Base-by-base conservation (phyloP, 2,329 filamentous ascomycete species). In the Davidsoniella virescens region DNA sequence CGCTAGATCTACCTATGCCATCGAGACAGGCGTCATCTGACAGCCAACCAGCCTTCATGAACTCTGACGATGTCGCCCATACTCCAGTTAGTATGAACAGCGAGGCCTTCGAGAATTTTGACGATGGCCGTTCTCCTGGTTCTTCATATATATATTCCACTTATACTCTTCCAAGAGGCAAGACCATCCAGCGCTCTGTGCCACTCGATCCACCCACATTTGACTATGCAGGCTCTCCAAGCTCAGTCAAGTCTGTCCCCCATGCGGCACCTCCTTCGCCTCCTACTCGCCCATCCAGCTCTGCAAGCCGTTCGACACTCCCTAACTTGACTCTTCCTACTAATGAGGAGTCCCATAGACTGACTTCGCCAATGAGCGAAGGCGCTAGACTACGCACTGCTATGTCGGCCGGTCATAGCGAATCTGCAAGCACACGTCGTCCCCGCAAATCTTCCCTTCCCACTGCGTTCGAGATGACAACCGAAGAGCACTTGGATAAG, bases 401-500 rank as follows among this genome's bases (percentile, higher is more conserved):
- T 8, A 60, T 69, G 51, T 75, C 74, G 8, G 63, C 66, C 6
- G 47, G 26, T n/a, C 16, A 40, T 1, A 75, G 67, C 48, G 74
- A 78, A 58, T 70, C 72, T 3, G 69, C 71, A 10, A 76, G 72
- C 56, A 77, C 74, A 1, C 66, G 75, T 39, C 61, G 62, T 16
- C 63, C 63, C 2, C 58, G 60, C 20, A 61, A 67, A 12, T 71
- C 64, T 17, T 65, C 65, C 17, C 67, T 73, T 10, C 74, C 76
- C 5, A 73, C 75, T 4, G 70, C 76, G 40, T 74, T 78, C 2
- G 84, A 87, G 29, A 78, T 87, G 60, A 82, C 84, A 2, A 73
- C 86, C 0, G 88, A 96, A 56, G 84, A 96, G 53, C 90, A 98
- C 62, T 76, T 96, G 43, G 75, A 82, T 25, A 92, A 90, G 65